phyloP scores from a whole-genome alignment of 2,329 filamentous ascomycete species.

The Pseudopithomyces maydicus region DNA sequence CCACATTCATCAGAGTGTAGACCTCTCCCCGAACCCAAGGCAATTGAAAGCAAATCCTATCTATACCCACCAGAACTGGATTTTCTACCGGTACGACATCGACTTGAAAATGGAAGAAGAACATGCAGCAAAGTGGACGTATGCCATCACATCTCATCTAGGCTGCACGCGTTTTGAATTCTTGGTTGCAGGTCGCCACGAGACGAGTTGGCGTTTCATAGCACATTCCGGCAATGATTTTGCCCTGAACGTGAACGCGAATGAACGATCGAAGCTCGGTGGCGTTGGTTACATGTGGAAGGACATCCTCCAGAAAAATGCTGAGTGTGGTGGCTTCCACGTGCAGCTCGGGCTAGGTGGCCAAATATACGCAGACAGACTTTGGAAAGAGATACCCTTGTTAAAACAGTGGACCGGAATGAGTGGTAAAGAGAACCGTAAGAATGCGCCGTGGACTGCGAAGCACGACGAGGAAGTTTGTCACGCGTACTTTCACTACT shows the following conservation, averaged over 20 bases:
- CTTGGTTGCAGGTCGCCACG: conserved; percentile 84
- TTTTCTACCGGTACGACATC: conserved; percentile 93
- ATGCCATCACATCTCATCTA: conserved; percentile 94
- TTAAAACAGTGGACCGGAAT: conserved; percentile 95
- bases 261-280: conserved; percentile 82
- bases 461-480: conserved; percentile 93
- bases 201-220: conserved; percentile 94
- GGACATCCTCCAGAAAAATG: conserved; percentile 95
- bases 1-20: conserved; percentile 87
- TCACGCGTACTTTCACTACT: conserved; percentile 98
- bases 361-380: conserved; percentile 91
- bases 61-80: conserved; percentile 89
- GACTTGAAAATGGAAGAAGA: conserved; percentile 86
- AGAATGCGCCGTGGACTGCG: conserved; percentile 89
- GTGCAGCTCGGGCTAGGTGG: conserved; percentile 89
- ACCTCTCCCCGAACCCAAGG: conserved; percentile 89
- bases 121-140: conserved; percentile 86
- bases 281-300: conserved; percentile 98
- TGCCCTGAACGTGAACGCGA: conserved; percentile 81
- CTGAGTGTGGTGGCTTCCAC: conserved; percentile 95
- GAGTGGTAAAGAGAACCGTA: conserved; percentile 90
- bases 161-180: conserved; percentile 99
- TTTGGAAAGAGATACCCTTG: conserved; percentile 95
- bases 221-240: conserved; percentile 98
- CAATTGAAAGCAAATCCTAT: conserved; percentile 84